Percentiles rank a stretch among this genome's conserved stretches.
Conservation (phyloP, 2,329 filamentous ascomycete species). For the Rhynchosporium graminicola region DNA sequence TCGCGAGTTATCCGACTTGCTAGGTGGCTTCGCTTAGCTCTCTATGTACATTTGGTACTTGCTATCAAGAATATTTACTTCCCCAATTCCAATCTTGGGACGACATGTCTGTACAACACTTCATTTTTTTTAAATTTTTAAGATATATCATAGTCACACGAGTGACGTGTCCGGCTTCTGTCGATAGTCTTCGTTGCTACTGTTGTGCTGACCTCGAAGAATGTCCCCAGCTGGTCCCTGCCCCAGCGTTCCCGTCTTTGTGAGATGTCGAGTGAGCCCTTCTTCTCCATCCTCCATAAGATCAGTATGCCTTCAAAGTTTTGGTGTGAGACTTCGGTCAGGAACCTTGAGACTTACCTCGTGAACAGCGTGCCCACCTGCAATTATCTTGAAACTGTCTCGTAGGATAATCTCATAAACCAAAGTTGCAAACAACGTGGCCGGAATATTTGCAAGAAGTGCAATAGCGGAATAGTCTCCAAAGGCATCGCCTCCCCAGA, state of each 20-base stretch:
- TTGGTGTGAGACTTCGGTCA: background rate
- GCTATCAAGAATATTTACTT: too few species aligned
- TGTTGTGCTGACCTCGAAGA: slow-evolving; percentile 18
- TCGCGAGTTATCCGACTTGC: too few species aligned
- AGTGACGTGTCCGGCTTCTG: slow-evolving; percentile 23
- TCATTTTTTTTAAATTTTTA: too few species aligned
- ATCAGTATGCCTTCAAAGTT: background rate
- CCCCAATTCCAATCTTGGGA: too few species aligned
- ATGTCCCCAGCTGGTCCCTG: slow-evolving; percentile 27
- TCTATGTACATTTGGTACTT: too few species aligned
- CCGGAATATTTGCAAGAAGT: slow-evolving; percentile 57
- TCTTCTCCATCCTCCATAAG: slow-evolving; percentile 47
- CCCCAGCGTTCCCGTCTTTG: slow-evolving; percentile 41
- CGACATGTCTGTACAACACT: too few species aligned
- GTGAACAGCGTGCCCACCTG: slow-evolving; percentile 49
- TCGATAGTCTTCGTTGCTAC: slow-evolving; percentile 17
- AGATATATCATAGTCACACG: slow-evolving; percentile 9
- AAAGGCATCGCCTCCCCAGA: slow-evolving; percentile 54
- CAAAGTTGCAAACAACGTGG: slow-evolving; percentile 54
- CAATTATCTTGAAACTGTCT: slow-evolving; percentile 54
- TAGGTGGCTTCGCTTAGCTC: too few species aligned
- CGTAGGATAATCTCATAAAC: slow-evolving; percentile 57
- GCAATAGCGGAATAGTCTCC: slow-evolving; percentile 53
- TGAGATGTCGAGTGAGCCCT: slow-evolving; percentile 48
- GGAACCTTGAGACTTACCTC: slow-evolving; percentile 34